These are phyloP conservation scores for Penicillium turbatum DNA, from an alignment of 495 filamentous ascomycete species.

Conservation along the genomic window DNA sequence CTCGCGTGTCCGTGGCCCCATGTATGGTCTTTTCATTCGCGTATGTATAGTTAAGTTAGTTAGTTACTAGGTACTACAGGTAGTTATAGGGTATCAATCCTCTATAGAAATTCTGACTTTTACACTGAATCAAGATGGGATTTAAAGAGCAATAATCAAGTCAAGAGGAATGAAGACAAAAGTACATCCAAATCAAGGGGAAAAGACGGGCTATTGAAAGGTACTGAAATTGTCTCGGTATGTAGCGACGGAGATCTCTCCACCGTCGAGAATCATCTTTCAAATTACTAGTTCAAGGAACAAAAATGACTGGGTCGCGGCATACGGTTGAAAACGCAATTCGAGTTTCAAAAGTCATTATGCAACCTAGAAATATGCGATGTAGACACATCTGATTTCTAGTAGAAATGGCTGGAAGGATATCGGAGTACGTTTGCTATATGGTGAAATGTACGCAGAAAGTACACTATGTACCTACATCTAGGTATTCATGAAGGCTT, in stretches of 20 bases:
- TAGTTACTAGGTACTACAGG: too few relatives aligned
- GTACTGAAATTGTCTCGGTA: slow-evolving; percentile 9
- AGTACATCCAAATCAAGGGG: not conserved
- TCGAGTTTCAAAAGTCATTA: slow-evolving; percentile 6
- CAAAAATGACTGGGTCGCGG: slow-evolving; percentile 34
- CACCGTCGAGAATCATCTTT: slow-evolving; percentile 5
- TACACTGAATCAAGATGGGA: too few relatives aligned
- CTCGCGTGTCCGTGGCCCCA: not conserved
- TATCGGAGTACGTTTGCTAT: too few relatives aligned
- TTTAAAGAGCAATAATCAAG: not conserved
- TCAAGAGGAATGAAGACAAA: not conserved
- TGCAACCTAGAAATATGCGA: not conserved
- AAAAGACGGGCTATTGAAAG: not conserved
- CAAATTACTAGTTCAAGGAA: slow-evolving; percentile 8
- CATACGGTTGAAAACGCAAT: slow-evolving; percentile 22
- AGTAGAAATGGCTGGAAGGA: not conserved
- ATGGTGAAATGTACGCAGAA: too few relatives aligned
- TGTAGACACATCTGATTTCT: not conserved
- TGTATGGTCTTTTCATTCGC: not conserved
- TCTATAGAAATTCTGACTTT: too few relatives aligned
- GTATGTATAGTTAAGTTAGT: too few relatives aligned
- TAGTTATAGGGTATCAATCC: too few relatives aligned
- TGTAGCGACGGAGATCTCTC: slow-evolving; percentile 15
- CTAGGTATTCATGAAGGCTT: too few relatives aligned
- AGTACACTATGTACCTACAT: too few relatives aligned